phyloP scores from a whole-genome alignment of 257 asterid genomes.

The Apocynum venetum region DNA sequence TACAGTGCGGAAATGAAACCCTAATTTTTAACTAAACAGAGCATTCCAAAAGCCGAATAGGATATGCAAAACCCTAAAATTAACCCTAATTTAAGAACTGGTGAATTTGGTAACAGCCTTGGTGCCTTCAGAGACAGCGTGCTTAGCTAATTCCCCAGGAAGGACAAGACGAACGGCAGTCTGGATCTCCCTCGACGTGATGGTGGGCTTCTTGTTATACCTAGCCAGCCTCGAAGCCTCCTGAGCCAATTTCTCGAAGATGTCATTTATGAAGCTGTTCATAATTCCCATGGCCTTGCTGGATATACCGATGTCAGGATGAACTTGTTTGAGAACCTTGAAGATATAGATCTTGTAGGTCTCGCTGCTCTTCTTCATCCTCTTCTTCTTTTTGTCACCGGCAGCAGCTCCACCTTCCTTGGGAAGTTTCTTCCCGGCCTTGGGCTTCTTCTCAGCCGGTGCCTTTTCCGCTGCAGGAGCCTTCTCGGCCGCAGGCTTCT shows the following conservation, averaged over 20 bases:
- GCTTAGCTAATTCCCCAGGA: constrained; percentile 66
- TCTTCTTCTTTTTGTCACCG: constrained; percentile 64
- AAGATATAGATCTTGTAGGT: constrained; percentile 75
- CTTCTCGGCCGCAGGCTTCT: constrained; percentile 37
- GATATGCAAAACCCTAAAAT: background rate
- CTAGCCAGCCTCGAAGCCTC: constrained; percentile 50
- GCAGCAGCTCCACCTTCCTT: constrained; percentile 41
- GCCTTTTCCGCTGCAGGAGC: constrained; percentile 32
- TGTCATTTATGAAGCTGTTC: constrained; percentile 70
- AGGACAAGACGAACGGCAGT: constrained; percentile 60
- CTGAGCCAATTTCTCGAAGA: constrained; percentile 58
- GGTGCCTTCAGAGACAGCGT: constrained; percentile 65
- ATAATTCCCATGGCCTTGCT: constrained; percentile 74
- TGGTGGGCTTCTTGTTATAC: constrained; percentile 67
- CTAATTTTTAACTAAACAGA: constrained; percentile 5
- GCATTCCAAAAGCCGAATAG: background rate
- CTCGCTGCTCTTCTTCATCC: constrained; percentile 38
- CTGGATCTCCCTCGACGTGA: constrained; percentile 67
- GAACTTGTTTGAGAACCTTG: constrained; percentile 68
- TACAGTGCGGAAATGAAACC: constrained; percentile 12
- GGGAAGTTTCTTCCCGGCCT: constrained; percentile 62
- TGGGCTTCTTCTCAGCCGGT: constrained; percentile 56
- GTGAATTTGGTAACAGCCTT: constrained; percentile 73
- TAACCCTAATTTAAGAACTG: constrained; percentile 30
- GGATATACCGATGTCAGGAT: constrained; percentile 65